phyloP scores from a whole-genome alignment of 495 filamentous ascomycete species.

The Tuber brumale region DNA sequence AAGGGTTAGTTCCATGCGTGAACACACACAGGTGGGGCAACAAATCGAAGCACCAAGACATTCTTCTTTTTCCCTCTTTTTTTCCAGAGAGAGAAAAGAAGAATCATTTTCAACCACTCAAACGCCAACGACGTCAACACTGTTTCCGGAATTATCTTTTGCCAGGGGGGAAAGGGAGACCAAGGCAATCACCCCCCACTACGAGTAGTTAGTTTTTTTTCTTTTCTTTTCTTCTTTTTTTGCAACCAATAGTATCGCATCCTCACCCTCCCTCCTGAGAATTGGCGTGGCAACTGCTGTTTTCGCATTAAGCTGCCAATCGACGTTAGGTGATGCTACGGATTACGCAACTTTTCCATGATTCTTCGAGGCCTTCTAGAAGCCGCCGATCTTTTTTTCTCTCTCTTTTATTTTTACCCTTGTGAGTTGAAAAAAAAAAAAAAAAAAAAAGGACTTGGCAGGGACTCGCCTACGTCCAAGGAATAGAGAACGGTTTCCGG shows the following conservation, averaged over 20 bases:
- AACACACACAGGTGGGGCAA: background rate
- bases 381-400: conserved; percentile 25
- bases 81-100: background rate
- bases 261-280: background rate
- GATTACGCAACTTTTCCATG: conserved; percentile 33
- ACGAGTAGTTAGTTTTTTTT: background rate
- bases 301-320: conserved; percentile 34
- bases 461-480: conserved; percentile 10
- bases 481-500: background rate
- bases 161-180: background rate
- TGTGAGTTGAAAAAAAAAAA: conserved; percentile 5
- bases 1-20: background rate
- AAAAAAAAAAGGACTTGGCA: conserved; percentile 23
- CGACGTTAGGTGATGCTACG: conserved; percentile 29
- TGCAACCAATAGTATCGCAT: background rate
- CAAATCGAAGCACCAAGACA: conserved; percentile 3
- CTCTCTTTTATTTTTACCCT: background rate
- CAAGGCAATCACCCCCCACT: background rate
- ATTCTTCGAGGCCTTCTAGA: conserved; percentile 27
- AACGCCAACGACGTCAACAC: conserved; percentile 21
- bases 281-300: conserved; percentile 19
- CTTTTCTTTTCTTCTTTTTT: too few species aligned
- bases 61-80: background rate
- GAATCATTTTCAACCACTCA: conserved; percentile 16
- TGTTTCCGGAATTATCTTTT: background rate